Base-by-base conservation (phyloP, 2,329 filamentous ascomycete species). In the Phyllachora maydis region DNA sequence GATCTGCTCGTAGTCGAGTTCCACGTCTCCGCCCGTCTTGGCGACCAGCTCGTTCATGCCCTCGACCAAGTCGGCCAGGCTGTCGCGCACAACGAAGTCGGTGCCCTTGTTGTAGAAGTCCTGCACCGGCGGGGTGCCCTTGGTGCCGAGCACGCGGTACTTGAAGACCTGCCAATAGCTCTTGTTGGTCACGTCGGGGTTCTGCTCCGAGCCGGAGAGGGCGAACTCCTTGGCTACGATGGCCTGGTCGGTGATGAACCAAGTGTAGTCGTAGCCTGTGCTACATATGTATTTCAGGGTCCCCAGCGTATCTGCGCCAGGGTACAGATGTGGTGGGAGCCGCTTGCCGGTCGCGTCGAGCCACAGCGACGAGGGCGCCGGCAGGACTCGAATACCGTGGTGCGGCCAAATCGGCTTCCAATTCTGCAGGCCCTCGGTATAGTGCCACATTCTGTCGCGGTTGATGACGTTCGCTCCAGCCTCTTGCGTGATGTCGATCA, bases 391-490 rank as follows among this genome's bases (percentile, higher is more conserved):
- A 30, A 70, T 70, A 11, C 65, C 65, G 33, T 70, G 65, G 9
- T 34, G 29, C 0, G 63, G 64, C 65, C 65, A 70, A 39, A 70
- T 67, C 4, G 63, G 50, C 26, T 68, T 43, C 65, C 65, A 70
- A 37, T 71, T 69, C 25, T 54, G 47, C 8, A 71, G 39, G 1
- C 65, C 65, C 34, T 71, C 65, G 8, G 63, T 69, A 36, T 71
- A 71, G 38, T 70, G 65, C 65, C 65, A 71, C 65, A 70, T 69
- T 20, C 65, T 48, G 35, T 70, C 65, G 23, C 56, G 52, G 41
- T 71, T 70, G 45, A 70, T 50, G 28, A 68, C 35, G 27, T 52
- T 47, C 2, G 59, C 65, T 6, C 65, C 65, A 2, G 47, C 52
- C 1, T 35, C 25, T 37, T 65, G 54, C 3, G 61, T 41, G 23